A percentile compares a stretch with the other conserved stretches of the same genome.
Conservation (phyloP, 1,284 basidiomycete species). For the Cryptococcus sp. region DNA sequence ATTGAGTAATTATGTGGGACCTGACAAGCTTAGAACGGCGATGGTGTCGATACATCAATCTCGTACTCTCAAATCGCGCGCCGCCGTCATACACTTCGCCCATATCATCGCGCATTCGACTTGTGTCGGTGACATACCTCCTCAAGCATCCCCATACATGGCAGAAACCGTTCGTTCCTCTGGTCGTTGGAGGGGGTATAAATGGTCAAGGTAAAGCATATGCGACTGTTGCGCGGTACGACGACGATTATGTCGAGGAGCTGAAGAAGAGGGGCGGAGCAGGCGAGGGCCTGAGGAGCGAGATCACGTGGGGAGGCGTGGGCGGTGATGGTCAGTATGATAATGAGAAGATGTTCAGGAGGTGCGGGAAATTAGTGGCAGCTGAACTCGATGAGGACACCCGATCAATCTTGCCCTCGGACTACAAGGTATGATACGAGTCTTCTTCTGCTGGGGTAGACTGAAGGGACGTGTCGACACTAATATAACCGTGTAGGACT, state of each 20-base stretch:
- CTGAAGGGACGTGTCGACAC: too few relatives aligned
- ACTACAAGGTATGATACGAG: constrained; percentile 13
- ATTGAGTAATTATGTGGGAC: not conserved
- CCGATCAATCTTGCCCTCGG: constrained; percentile 27
- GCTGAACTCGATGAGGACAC: constrained; percentile 48
- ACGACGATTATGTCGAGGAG: constrained; percentile 65
- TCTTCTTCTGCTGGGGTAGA: constrained; percentile 47
- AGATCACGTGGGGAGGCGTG: constrained; percentile 57
- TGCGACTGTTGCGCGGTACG: constrained; percentile 75
- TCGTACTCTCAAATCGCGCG: constrained; percentile 36
- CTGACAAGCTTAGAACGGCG: constrained; percentile 26
- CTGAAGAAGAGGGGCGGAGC: constrained; percentile 63
- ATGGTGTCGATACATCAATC: constrained; percentile 46
- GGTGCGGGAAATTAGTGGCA: constrained; percentile 66
- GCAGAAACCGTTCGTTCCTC: constrained; percentile 41
- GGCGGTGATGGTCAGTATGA: constrained; percentile 64
- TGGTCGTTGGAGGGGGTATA: constrained; percentile 32
- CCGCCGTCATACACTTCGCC: constrained; percentile 28
- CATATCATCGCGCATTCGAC: constrained; percentile 23
- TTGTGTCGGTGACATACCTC: constrained; percentile 38
- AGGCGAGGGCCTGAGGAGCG: constrained; percentile 42
- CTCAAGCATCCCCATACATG: constrained; percentile 35
- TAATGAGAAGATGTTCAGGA: constrained; percentile 70
- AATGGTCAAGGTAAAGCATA: constrained; percentile 60
- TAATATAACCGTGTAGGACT: constrained; percentile 13